A percentile compares a stretch with the other conserved stretches of the same genome.
These are phyloP conservation scores for Amanita exitialis DNA, from an alignment of 768 basidiomycete genomes.

Conservation along the genomic window DNA sequence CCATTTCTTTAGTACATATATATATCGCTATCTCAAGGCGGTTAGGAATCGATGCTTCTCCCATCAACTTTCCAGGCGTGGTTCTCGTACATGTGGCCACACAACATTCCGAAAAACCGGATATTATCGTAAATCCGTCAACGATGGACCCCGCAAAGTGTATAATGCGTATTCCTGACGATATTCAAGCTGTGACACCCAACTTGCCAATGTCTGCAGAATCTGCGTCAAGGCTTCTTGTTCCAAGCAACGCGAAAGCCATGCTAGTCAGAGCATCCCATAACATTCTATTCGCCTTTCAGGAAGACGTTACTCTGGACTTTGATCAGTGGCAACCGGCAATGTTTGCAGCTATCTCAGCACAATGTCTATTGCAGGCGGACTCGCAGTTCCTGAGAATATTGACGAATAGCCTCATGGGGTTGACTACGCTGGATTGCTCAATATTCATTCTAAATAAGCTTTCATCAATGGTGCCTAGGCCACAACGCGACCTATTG, in stretches of 20 bases:
- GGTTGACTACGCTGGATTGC: conserved; percentile 31
- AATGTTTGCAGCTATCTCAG: conserved; percentile 22
- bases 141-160: conserved; percentile 21
- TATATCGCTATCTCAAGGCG: conserved; percentile 45
- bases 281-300: conserved; percentile 15
- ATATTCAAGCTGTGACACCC: conserved; percentile 5
- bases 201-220: conserved; percentile 1
- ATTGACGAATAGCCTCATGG: conserved; percentile 8
- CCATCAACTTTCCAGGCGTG: conserved; percentile 44
- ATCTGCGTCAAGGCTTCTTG: conserved; percentile 6
- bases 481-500: conserved; percentile 16
- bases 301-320: conserved; percentile 10
- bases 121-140: conserved; percentile 38
- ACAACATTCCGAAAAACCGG: conserved; percentile 23
- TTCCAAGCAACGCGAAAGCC: conserved; percentile 5
- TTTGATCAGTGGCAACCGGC: conserved; percentile 20
- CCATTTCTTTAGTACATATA: conserved; percentile 49
- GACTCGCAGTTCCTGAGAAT: conserved; percentile 21
- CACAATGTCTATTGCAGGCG: conserved; percentile 26
- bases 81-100: conserved; percentile 43
- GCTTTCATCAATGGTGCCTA: conserved; percentile 22
- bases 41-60: conserved; percentile 39
- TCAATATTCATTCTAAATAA: conserved; percentile 28
- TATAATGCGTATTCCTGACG: conserved; percentile 15
- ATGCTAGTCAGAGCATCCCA: conserved; percentile 14